Conservation (phyloP, 2,329 filamentous ascomycete species). For the Rhynchosporium graminicola region DNA sequence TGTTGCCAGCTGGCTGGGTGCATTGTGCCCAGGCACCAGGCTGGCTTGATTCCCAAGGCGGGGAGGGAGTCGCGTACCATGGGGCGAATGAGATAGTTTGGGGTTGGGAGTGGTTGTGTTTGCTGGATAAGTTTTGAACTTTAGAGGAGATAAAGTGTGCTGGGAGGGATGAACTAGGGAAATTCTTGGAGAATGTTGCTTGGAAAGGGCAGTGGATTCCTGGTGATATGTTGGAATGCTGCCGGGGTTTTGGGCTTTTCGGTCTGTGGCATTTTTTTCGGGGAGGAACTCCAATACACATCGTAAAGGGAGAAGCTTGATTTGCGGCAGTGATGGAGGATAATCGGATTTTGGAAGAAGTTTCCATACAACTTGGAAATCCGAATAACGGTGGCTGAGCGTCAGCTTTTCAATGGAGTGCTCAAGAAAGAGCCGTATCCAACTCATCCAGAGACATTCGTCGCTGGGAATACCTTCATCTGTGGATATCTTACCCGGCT, state of each 20-base stretch:
- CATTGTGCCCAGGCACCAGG: background rate
- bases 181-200: background rate
- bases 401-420: background rate
- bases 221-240: background rate
- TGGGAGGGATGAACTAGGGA: background rate
- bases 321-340: background rate
- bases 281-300: background rate
- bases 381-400: background rate
- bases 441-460: conserved; percentile 1
- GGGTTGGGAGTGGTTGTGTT: background rate
- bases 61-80: background rate
- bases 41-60: background rate
- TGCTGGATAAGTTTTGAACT: background rate
- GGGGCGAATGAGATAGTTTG: background rate
- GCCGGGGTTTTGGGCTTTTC: background rate
- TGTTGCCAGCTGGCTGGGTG: background rate
- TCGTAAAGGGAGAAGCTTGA: background rate
- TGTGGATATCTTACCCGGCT: background rate
- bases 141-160: conserved; percentile 1
- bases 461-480: background rate
- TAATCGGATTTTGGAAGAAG: background rate
- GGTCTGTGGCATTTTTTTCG: background rate
- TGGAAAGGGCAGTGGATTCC: background rate
- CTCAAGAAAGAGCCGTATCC: background rate
- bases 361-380: background rate